Evolutionary conservation across 108 stramenopile species (phyloP).

Genomic region (Skeletonema menzelii): DNA sequence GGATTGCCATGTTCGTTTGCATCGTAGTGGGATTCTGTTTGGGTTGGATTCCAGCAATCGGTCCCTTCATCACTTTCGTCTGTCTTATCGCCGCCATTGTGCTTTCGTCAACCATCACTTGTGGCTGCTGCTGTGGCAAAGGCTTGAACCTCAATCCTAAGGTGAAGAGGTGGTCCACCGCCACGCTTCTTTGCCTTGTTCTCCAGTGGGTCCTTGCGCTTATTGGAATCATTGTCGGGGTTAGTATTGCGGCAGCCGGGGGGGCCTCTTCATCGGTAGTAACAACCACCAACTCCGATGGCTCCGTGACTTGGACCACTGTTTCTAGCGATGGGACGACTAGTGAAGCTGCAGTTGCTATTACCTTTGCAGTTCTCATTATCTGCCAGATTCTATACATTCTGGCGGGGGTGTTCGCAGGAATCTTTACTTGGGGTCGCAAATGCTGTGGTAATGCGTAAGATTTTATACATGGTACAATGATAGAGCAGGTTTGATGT

Average conservation of each 20-base stretch:
- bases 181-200: slow-evolving; percentile 7
- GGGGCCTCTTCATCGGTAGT: too few relatives aligned
- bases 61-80: background rate
- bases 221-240: background rate
- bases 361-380: background rate
- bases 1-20: slow-evolving; percentile 12
- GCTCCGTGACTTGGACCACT: background rate
- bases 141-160: slow-evolving; percentile 16
- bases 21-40: background rate
- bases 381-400: background rate
- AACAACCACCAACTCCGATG: too few relatives aligned
- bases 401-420: background rate
- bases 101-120: slow-evolving; percentile 9
- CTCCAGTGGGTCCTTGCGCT: background rate
- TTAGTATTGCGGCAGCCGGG: too few relatives aligned
- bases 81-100: slow-evolving; percentile 2
- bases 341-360: too few relatives aligned
- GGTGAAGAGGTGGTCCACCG: slow-evolving; percentile 12
- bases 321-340: too few relatives aligned
- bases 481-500: too few relatives aligned
- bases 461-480: background rate
- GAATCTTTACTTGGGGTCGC: background rate
- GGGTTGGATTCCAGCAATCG: background rate
- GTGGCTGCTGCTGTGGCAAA: slow-evolving; percentile 18
- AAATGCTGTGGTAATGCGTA: background rate